Evolutionary conservation across 345 rosid species (phyloP).

Genomic region (Isatis tinctoria): DNA sequence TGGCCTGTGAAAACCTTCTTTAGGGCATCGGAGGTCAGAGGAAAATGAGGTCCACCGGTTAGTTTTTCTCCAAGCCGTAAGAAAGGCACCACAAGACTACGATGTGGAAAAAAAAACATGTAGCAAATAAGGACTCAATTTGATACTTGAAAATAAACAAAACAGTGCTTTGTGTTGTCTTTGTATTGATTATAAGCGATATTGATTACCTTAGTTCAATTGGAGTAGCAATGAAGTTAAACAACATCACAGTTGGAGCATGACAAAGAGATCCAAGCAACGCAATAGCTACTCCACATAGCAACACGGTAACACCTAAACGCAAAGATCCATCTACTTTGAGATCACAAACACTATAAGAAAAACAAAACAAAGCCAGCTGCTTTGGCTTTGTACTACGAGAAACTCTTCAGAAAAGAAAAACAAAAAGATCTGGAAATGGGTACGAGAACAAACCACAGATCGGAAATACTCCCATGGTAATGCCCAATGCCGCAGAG

Average conservation of each 20-base stretch:
- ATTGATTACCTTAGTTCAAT: constrained; percentile 66
- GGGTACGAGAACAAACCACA: constrained; percentile 52
- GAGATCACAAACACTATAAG: not conserved
- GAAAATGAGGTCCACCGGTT: constrained; percentile 83
- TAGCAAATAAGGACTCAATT: not conserved
- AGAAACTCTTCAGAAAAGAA: not conserved
- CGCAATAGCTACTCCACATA: constrained; percentile 83
- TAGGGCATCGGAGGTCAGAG: constrained; percentile 80
- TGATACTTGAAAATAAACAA: not conserved
- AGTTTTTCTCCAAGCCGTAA: constrained; percentile 81
- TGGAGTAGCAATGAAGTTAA: constrained; percentile 84
- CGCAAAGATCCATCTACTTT: not conserved
- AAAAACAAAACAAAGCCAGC: too few relatives aligned
- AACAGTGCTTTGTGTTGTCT: not conserved
- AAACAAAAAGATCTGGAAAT: not conserved
- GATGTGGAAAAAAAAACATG: constrained; percentile 22
- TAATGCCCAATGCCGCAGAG: constrained; percentile 84
- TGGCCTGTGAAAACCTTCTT: constrained; percentile 84
- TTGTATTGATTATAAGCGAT: not conserved
- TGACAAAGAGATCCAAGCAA: constrained; percentile 68
- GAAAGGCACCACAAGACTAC: constrained; percentile 86
- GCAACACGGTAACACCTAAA: constrained; percentile 78
- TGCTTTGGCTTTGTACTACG: too few relatives aligned
- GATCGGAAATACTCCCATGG: constrained; percentile 85
- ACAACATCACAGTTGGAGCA: constrained; percentile 81